Conservation (phyloP, 2,329 filamentous ascomycete genomes). For the Pyricularia grisea region DNA sequence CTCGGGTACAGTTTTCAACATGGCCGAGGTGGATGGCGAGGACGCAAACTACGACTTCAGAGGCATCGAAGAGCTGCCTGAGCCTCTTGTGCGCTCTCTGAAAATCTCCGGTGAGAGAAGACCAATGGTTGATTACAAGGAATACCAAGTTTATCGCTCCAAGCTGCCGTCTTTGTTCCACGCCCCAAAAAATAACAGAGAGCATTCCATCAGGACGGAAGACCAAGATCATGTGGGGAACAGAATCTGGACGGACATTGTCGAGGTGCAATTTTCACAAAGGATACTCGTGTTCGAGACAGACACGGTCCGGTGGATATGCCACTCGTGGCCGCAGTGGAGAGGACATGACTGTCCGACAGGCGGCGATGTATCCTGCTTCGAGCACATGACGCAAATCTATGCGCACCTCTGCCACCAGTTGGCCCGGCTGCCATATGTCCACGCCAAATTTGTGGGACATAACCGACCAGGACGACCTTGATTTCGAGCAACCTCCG, state of each 20-base stretch:
- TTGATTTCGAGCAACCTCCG: too few relatives aligned
- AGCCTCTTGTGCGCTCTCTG: background rate
- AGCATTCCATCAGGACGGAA: background rate
- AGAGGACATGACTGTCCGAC: too few relatives aligned
- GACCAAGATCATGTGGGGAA: background rate
- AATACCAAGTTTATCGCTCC: background rate
- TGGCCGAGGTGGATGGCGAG: background rate
- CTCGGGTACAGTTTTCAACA: background rate
- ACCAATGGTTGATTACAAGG: background rate
- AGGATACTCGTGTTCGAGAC: background rate
- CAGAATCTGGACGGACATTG: background rate
- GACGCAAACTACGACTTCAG: slow-evolving; percentile 1
- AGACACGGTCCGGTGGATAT: background rate
- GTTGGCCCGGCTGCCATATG: background rate
- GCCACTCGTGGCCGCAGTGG: background rate
- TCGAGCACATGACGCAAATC: background rate
- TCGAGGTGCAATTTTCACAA: background rate
- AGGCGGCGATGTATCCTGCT: background rate
- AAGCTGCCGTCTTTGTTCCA: background rate
- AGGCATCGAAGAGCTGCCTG: background rate
- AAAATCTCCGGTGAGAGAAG: too few relatives aligned
- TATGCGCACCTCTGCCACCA: background rate
- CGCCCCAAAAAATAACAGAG: too few relatives aligned
- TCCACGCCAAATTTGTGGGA: background rate
- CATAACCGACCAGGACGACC: too few relatives aligned